These are phyloP conservation scores for Pythium vanterpoolii DNA, from an alignment of 352 stramenopile species.

Conservation along the genomic window DNA sequence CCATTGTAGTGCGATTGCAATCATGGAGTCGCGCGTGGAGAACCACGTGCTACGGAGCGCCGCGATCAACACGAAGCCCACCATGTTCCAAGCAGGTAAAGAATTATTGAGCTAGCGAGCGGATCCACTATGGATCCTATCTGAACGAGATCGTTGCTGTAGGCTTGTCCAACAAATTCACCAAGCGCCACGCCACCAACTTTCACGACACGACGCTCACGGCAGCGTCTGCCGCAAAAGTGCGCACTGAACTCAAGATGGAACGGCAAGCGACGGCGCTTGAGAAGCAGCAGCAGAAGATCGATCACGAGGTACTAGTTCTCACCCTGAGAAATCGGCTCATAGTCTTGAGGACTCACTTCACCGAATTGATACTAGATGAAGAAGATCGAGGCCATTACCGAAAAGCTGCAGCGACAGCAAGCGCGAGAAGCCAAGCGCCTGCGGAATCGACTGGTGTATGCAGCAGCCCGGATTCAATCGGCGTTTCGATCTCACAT, in stretches of 20 bases:
- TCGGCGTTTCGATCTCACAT: slow-evolving; percentile 32
- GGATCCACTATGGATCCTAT: background rate
- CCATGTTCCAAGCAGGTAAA: slow-evolving; percentile 29
- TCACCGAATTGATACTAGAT: slow-evolving; percentile 33
- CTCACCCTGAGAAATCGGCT: background rate
- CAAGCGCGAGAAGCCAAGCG: slow-evolving; percentile 68
- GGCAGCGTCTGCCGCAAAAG: slow-evolving; percentile 63
- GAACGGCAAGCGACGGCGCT: slow-evolving; percentile 66
- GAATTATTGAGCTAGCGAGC: background rate
- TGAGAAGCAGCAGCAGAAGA: slow-evolving; percentile 77
- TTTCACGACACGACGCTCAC: slow-evolving; percentile 76
- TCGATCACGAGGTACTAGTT: slow-evolving; percentile 54
- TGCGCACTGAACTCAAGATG: slow-evolving; percentile 57
- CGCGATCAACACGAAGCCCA: slow-evolving; percentile 13
- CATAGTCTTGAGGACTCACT: background rate
- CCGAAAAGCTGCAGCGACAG: slow-evolving; percentile 56
- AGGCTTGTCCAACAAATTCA: slow-evolving; percentile 86
- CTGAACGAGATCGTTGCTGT: background rate
- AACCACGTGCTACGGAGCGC: background rate
- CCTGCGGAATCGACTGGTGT: slow-evolving; percentile 46
- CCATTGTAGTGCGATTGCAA: background rate
- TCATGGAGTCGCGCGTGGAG: slow-evolving; percentile 25
- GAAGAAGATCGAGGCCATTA: slow-evolving; percentile 74
- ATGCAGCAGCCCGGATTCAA: slow-evolving; percentile 53
- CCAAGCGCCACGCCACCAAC: slow-evolving; percentile 60